Conservation (phyloP, 352 stramenopile genomes). For the Globisporangium iwayamae region DNA sequence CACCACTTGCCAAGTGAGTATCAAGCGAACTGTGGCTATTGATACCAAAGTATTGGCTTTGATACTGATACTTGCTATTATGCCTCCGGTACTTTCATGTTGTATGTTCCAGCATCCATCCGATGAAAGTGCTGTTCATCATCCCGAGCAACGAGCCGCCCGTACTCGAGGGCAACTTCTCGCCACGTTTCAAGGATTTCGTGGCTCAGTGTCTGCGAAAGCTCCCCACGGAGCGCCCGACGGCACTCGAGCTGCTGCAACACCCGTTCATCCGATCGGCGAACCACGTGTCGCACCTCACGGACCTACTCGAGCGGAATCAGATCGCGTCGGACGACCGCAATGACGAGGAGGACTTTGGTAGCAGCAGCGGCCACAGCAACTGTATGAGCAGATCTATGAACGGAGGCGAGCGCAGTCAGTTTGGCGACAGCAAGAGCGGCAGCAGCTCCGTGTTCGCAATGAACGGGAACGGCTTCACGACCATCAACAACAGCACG, state of each 20-base stretch:
- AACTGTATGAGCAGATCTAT: neutral
- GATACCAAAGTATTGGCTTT: neutral
- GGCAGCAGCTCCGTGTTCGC: constrained; percentile 3
- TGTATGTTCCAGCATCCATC: constrained; percentile 87
- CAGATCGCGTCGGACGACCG: constrained; percentile 1
- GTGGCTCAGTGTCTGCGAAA: constrained; percentile 88
- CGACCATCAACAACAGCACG: neutral
- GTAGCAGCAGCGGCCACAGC: neutral
- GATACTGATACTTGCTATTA: neutral
- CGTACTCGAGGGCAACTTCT: constrained; percentile 74
- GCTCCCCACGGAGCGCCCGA: constrained; percentile 76
- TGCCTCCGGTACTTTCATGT: neutral
- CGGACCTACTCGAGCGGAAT: constrained; percentile 52
- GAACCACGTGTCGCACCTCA: constrained; percentile 69
- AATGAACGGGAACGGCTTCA: neutral
- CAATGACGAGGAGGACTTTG: constrained; percentile 3
- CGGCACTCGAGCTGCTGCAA: constrained; percentile 74
- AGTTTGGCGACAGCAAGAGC: neutral
- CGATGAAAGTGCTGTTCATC: constrained; percentile 98
- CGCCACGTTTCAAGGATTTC: constrained; percentile 86
- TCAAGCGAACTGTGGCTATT: neutral
- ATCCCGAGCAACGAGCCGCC: constrained; percentile 95
- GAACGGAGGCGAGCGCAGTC: neutral
- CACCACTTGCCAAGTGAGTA: constrained; percentile 88
- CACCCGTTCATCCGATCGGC: constrained; percentile 82